Base-by-base conservation (phyloP, 2,329 filamentous ascomycete species). In the Myriosclerotinia scirpicola region DNA sequence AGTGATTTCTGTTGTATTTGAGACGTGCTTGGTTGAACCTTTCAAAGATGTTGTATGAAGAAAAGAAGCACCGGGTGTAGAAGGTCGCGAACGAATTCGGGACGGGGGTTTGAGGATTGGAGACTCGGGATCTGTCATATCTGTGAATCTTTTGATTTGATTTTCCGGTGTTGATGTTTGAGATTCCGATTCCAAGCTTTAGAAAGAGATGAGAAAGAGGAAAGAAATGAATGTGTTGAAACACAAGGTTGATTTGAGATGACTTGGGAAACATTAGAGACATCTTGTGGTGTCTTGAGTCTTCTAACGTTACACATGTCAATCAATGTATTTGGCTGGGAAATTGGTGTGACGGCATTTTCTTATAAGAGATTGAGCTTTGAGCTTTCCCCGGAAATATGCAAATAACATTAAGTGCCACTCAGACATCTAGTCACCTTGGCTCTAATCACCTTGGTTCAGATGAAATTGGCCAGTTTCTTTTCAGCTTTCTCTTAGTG, bases 11-110 rank as follows among this genome's bases (percentile, higher is more conserved):
- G 34, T 6, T 36, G 30, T 26, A 14, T 48, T 14, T 2, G 40
- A 26, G 11, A 17, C 26, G 6, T 56, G 15, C n/a, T 30, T 65
- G n/a, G 36, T 58, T 17, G 53, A 14, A n/a, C 40, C 9, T 20
- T n/a, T 46, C 17, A 40, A 26, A 6, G 40, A 58, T 50, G 42
- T 20, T 14, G 54, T 52, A 20, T 65, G 26, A n/a, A 58, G 30
- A 20, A 65, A 65, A 4, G 42, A 59, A 30, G 22, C 42, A n/a
- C 62, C 54, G 6, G 54, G 54, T 14, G 63, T 65, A 9, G 63
- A 65, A 1, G 62, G 53, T n/a, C 62, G 62, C 26, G 53, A 34
- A 50, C 9, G 11, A 46, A 8, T 6, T 17, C 42, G 30, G 9
- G 42, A 26, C 17, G n/a, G n/a, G 36, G n/a, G 20, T 22, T 56